Base-by-base conservation (phyloP, 2,329 filamentous ascomycete species). In the Cladosporium sp. region DNA sequence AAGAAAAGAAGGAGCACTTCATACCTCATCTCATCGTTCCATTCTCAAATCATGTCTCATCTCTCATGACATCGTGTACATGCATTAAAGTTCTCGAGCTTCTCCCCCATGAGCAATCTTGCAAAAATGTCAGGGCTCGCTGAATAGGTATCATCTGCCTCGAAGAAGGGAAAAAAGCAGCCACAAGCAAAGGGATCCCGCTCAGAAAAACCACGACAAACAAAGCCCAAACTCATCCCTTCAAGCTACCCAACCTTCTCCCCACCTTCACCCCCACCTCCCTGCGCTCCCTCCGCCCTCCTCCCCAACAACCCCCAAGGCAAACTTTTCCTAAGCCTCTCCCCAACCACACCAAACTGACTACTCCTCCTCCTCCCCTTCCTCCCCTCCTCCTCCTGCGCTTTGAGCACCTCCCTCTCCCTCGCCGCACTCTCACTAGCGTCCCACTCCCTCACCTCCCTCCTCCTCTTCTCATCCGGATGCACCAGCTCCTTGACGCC, bases 351-450 rank as follows among this genome's bases (percentile, higher is more conserved):
- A n/a, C 45, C 37, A 9, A 15, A 8, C 18, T 18, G 13, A 13
- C 45, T 48, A 36, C 24, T 48, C 37, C 45, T 63, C 39, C 64
- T 53, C 50, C n/a, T n/a, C n/a, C n/a, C n/a, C n/a, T n/a, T n/a
- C n/a, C n/a, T n/a, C n/a, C n/a, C n/a, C n/a, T n/a, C n/a, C n/a
- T 73, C 62, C 19, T 63, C 64, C 54, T 70, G 63, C 43, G 63
- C 57, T 11, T 64, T 68, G n/a, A 77, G 56, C 4, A 74, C 71
- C 34, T 79, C 77, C 58, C 83, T 79, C 67, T 85, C 74, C 58
- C 76, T 83, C 63, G 80, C 77, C 45, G 86, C 83, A 55, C 71
- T 76, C 56, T 78, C 71, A 24, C 77, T 81, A 61, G 84, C 82
- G 57, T 86, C 80, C 45, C 70, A 72, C 54, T 72, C 71, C 39